Evolutionary conservation across 108 stramenopile genomes (phyloP), one percentile per base, ranked within the genome.

Genomic region (Schizochytrium sp.): DNA sequence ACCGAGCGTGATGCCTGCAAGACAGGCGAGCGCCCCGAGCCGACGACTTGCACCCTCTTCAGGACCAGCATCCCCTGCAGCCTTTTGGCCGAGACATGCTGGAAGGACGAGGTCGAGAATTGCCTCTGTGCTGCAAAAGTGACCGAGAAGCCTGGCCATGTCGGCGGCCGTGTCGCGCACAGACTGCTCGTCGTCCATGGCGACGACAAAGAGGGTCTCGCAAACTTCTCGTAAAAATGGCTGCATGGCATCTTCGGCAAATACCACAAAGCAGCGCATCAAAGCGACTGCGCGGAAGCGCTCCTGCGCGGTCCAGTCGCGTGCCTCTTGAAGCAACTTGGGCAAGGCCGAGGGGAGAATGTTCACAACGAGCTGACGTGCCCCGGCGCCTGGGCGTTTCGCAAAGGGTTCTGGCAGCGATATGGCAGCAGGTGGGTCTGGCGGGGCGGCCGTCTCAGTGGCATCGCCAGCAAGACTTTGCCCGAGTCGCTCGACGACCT

Each of bases 231-330:
- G n/a, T 4, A 83, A 53, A 34, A 53, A 83, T 12, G 48, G 48
- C 51, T 83, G 43, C 45, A 53, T 53, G 48, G 45, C 51, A 23
- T 83, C 76, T 23, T 83, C 76, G 6, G 76, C 76, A 28, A 53
- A 83, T 43, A 83, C 51, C 25, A 83, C 25, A 47, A 83, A 53
- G 45, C 48, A 83, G 10, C 76, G 76, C 23, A 83, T 43, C 76
- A 83, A 4, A 2, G 76, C 76, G 5, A 83, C 76, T 1, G 76
- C 76, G 76, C 76, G 76, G 23, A 83, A 83, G 45, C 76, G 76
- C 5, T 83, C 76, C 76, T 83, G 76, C 10, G 76, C 76, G 12
- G 76, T 83, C 76, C 76, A 83, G 76, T 83, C 76, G 19, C 51
- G n/a, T 18, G 76, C 76, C 23, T 83, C 76, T 23, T 53, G 76